Evolutionary conservation across 2,329 filamentous ascomycete genomes (phyloP), one percentile per base, ranked within the genome.

Genomic region (Mariannaea sp.): DNA sequence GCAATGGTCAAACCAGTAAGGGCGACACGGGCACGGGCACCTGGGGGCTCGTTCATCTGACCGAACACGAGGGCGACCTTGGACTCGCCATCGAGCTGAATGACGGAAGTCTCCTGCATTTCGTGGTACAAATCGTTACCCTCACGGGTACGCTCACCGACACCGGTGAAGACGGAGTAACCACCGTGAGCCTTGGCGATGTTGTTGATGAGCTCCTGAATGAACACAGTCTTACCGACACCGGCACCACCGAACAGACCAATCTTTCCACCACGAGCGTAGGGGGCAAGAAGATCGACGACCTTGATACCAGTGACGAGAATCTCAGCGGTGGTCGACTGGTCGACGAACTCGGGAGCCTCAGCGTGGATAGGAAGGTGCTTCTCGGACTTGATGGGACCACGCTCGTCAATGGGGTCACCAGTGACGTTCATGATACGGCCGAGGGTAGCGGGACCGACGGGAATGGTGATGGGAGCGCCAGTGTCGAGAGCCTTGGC

Each of bases 81-180:
- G 78, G 94, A 97, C 73, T 97, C 93, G 79, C 94, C 94, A 65
- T 99, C 94, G 67, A 99, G 91, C 80, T 99, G 87, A 80, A 99
- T 99, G 85, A 99, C 94, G 74, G 90, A 91, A 68, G 94, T 99
- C 83, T 99, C 93, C 85, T 97, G 94, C 94, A 99, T 99, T 87
- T 99, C 94, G 83, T 99, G 93, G 89, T 99, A 99, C 85, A 99
- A 80, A 88, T 99, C 94, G 87, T 99, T 99, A 86, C 94, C 94
- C 88, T 99, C 94, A 91, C 94, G 94, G 76, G 94, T 99, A 85
- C 94, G 93, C 89, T 99, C 94, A 78, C 94, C 94, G 80, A 99
- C 94, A 93, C 94, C 94, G 75, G 92, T 96, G 89, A 99, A 99
- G 77, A 99, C 94, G 68, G 94, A 99, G 90, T 96, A 99, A 96